Percentiles rank a stretch among this genome's conserved stretches.
phyloP scores from a whole-genome alignment of 805 yeast species.

The Zygosaccharomyces rouxii region DNA sequence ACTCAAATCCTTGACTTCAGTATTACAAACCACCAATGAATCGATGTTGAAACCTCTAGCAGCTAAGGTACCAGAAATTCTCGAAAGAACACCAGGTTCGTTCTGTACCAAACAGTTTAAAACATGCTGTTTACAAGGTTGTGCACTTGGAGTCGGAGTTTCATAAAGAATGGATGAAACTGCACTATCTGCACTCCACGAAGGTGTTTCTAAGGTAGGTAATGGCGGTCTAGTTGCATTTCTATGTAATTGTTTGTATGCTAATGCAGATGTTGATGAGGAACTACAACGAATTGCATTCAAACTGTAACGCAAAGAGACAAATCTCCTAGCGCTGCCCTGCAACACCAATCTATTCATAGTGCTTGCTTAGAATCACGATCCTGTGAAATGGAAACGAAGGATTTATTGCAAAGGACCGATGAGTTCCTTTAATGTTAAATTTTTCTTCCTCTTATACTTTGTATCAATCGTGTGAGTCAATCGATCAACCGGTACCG shows the following conservation, averaged over 20 bases:
- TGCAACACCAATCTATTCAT: constrained; percentile 24
- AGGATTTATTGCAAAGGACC: background rate
- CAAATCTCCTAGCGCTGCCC: constrained; percentile 15
- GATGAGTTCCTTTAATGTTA: background rate
- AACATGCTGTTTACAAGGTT: constrained; percentile 79
- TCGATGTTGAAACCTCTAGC: constrained; percentile 98
- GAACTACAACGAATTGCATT: constrained; percentile 28
- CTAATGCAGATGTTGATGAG: constrained; percentile 87
- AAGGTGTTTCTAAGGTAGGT: constrained; percentile 89
- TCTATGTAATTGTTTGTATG: constrained; percentile 87
- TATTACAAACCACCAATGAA: constrained; percentile 92
- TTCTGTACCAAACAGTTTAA: constrained; percentile 96
- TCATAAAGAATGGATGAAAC: constrained; percentile 93
- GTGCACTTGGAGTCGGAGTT: constrained; percentile 55
- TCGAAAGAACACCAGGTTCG: constrained; percentile 95
- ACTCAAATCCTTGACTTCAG: constrained; percentile 91
- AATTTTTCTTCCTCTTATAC: background rate
- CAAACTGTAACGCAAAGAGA: constrained; percentile 1
- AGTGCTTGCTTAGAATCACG: background rate
- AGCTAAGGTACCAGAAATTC: constrained; percentile 91
- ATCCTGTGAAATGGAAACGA: background rate
- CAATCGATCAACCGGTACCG: constrained; percentile 1
- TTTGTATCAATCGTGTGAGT: background rate
- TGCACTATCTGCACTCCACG: constrained; percentile 95
- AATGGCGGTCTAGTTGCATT: constrained; percentile 83